Evolutionary conservation across 1,139 yeast genomes (phyloP).

Genomic region (Tardiomyces blankii): DNA sequence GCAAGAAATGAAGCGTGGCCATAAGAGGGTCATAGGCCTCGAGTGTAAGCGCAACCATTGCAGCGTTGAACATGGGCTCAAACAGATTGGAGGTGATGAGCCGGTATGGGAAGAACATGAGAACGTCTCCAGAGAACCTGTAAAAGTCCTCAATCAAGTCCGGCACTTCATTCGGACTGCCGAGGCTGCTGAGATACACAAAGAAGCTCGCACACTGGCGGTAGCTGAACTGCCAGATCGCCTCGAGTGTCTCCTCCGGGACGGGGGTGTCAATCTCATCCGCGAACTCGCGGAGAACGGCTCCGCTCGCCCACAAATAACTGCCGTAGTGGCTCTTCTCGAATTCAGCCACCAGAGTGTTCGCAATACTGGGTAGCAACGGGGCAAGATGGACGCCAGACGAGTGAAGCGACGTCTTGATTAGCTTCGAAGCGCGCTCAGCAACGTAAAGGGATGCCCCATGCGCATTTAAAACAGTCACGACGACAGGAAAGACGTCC

Average conservation of each 20-base stretch:
- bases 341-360: conserved; percentile 55
- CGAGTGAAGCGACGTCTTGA: conserved; percentile 58
- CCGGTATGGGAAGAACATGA: conserved; percentile 67
- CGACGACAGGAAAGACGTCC: conserved; percentile 51
- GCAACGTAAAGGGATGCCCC: conserved; percentile 49
- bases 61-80: conserved; percentile 47
- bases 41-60: conserved; percentile 44
- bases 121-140: conserved; percentile 68
- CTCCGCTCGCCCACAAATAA: conserved; percentile 85
- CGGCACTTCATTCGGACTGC: conserved; percentile 37
- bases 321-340: conserved; percentile 63
- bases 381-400: conserved; percentile 54
- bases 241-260: conserved; percentile 27
- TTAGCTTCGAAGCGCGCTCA: conserved; percentile 62
- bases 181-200: conserved; percentile 19
- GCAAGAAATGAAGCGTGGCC: conserved; percentile 31
- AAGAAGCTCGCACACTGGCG: conserved; percentile 37
- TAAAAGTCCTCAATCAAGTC: conserved; percentile 84
- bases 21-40: conserved; percentile 65
- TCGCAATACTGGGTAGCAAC: conserved; percentile 54
- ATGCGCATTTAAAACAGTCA: conserved; percentile 37
- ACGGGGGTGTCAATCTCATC: conserved; percentile 43
- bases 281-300: conserved; percentile 66
- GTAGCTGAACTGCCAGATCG: conserved; percentile 41
- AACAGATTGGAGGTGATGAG: conserved; percentile 49